A percentile compares a stretch with the other conserved stretches of the same genome.
Conservation (phyloP, 257 asterid species). For the Anisodus tanguticus region DNA sequence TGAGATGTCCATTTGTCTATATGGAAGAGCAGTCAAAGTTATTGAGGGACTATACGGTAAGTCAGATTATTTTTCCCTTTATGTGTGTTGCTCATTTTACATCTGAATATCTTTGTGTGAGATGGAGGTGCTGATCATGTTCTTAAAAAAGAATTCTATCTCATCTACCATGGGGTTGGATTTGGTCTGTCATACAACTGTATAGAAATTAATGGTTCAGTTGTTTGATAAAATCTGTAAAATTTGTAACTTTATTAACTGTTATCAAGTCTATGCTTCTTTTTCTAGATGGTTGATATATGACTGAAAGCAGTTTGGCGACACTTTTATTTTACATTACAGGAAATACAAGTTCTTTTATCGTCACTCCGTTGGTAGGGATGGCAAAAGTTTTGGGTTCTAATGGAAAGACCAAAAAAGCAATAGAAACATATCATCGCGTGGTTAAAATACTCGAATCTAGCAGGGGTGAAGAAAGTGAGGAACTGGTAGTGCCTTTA, state of each 20-base stretch:
- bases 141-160: not conserved
- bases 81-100: not conserved
- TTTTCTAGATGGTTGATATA: not conserved
- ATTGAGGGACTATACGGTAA: slow-evolving; percentile 61
- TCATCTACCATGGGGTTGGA: not conserved
- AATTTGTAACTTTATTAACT: not conserved
- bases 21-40: slow-evolving; percentile 69
- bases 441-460: slow-evolving; percentile 61
- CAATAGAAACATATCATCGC: slow-evolving; percentile 60
- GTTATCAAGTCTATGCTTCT: not conserved
- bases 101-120: not conserved
- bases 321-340: not conserved
- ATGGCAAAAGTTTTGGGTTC: slow-evolving; percentile 65
- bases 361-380: slow-evolving; percentile 78
- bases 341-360: slow-evolving; percentile 65
- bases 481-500: slow-evolving; percentile 71
- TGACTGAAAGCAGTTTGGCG: not conserved
- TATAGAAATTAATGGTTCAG: not conserved
- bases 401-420: slow-evolving; percentile 62
- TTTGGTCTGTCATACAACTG: not conserved
- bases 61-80: slow-evolving; percentile 27
- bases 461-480: slow-evolving; percentile 51
- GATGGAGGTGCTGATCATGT: not conserved
- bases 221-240: not conserved
- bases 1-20: slow-evolving; percentile 57